Conservation (phyloP, 805 yeast genomes). For the Candida odintsovae region DNA sequence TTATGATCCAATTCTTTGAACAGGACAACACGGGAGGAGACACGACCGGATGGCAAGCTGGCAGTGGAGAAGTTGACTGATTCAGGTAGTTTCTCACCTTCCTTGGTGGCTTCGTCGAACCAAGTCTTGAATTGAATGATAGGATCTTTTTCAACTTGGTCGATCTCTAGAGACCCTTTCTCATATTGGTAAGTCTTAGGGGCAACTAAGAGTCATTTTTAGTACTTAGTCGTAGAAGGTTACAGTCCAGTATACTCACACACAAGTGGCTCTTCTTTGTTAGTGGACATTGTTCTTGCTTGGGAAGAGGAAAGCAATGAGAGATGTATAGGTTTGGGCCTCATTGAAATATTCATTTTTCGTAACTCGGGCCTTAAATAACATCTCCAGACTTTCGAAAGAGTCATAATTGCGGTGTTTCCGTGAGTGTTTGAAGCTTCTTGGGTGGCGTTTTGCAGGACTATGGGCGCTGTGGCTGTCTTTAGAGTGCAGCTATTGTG, state of each 20-base stretch:
- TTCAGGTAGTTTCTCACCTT: conserved; percentile 65
- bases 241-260: conserved; percentile 11
- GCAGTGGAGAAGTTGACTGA: conserved; percentile 87
- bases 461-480: no score
- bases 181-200: conserved; percentile 87
- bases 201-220: conserved; percentile 38
- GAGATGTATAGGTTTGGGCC: background rate
- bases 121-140: conserved; percentile 74
- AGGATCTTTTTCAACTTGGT: conserved; percentile 54
- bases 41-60: conserved; percentile 81
- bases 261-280: conserved; percentile 19
- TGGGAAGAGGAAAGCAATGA: background rate
- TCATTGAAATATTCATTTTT: no score
- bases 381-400: background rate
- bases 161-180: conserved; percentile 51
- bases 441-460: background rate
- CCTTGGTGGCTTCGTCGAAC: conserved; percentile 70
- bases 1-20: conserved; percentile 82
- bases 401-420: background rate
- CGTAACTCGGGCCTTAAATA: background rate
- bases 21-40: conserved; percentile 77
- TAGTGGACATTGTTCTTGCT: conserved; percentile 2
- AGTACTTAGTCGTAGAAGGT: background rate
- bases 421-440: background rate
- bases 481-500: no score